Evolutionary conservation across 129 eudicot genomes (phyloP), one percentile per base, ranked within the genome.

Genomic region (Escallonia herrerae): DNA sequence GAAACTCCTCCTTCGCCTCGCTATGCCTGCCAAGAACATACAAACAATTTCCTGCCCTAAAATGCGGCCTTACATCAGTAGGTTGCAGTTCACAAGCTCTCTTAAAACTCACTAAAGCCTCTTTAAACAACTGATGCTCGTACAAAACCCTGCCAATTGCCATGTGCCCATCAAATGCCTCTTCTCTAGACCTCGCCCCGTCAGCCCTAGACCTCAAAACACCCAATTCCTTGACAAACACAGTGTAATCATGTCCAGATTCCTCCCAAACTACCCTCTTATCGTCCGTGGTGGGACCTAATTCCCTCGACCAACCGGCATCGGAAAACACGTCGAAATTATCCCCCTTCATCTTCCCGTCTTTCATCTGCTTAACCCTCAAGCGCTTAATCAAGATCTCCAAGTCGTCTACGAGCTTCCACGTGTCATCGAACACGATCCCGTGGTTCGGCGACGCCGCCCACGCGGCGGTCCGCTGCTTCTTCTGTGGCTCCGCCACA

Each of bases 101-200:
- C 82, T 86, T 84, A 49, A 93, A 93, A 72, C 93, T 83, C 39
- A 86, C 87, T 56, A 93, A 72, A 2, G 89, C 75, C 64, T 93
- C 99, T 77, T 89, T 86, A 66, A 74, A 83, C 67, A 93, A 45
- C 54, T 71, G 81, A 47, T 93, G 85, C 61, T 89, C 99, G 43
- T 81, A 89, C 60, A 93, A 56, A 40, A 83, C 91, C 58, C 99
- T 83, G 9, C 99, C 99, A 57, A 93, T 83, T 39, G 99, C 99
- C 99, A 93, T 93, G 8, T 93, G 99, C 6, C 96, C 99, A 74
- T 93, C 99, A 61, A 86, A 93, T 1, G 99, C 99, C 74, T 93
- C 99, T 10, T 77, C 81, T 39, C 96, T 74, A 1, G 99, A 93
- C 64, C 91, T 68, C 0, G 99, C 79, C 57, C 93, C 86, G 63